Conservation (phyloP, 129 eudicot species). For the Ambrosia artemisiifolia region DNA sequence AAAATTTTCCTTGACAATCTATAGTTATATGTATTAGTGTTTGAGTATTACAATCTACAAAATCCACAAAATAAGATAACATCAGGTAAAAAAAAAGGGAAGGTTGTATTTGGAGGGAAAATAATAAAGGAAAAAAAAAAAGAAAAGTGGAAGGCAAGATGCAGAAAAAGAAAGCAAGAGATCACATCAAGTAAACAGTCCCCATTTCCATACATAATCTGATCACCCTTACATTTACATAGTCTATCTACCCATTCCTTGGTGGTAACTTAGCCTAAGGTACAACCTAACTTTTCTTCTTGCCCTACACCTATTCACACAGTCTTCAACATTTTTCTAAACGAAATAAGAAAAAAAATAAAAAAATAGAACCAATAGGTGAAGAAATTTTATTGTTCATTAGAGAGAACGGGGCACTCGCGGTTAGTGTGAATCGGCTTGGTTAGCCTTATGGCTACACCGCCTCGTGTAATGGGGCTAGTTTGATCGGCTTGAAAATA, state of each 20-base stretch:
- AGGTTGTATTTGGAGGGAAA: slow-evolving; percentile 26
- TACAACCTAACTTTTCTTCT: slow-evolving; percentile 3
- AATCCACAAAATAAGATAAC: no score
- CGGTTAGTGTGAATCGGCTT: no score
- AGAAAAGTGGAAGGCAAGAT: slow-evolving; percentile 15
- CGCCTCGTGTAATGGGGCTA: no score
- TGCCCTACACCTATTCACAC: neutral
- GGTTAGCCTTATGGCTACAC: no score
- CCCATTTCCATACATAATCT: slow-evolving; percentile 17
- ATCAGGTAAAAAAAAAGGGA: no score
- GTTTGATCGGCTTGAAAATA: no score
- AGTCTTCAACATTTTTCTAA: slow-evolving; percentile 6
- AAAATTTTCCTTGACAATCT: no score
- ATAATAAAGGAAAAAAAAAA: slow-evolving; percentile 12
- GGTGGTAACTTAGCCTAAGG: no score
- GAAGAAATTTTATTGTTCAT: neutral
- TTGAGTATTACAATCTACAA: no score
- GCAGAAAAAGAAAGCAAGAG: slow-evolving; percentile 25
- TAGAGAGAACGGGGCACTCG: no score
- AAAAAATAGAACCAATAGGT: neutral
- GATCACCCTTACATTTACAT: slow-evolving; percentile 23
- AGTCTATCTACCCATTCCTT: neutral
- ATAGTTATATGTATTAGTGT: no score
- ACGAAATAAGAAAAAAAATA: neutral
- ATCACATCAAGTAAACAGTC: slow-evolving; percentile 27